Evolutionary conservation across 345 rosid species (phyloP), one percentile per base, ranked within the genome.

Genomic region (Salix udensis): DNA sequence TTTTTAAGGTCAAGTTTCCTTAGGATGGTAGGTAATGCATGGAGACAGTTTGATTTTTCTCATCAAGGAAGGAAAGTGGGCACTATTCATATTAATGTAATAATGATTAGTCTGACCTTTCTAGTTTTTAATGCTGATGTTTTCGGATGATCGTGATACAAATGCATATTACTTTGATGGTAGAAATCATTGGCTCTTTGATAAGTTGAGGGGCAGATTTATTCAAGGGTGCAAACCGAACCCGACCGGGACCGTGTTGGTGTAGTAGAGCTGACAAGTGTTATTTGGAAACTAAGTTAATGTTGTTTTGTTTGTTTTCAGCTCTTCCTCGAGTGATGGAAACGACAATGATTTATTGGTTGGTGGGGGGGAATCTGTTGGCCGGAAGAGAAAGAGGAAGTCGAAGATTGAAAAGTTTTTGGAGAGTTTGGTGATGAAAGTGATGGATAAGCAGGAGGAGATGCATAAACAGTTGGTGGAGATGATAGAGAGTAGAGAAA

Each of bases 381-480:
- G 64, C 14, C 82, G 74, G 72, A 92, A 87, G 85, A 84, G 91
- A 78, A 92, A 89, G 82, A 82, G 96, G 81, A 70, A 85, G 79
- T 72, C 71, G 0, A 80, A 80, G 77, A 67, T 91, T 1, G 82
- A 91, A 83, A 52, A 55, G 52, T 86, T 86, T 65, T 67, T 94
- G 86, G 91, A 86, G 73, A 80, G 78, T 70, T 69, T 90, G 88
- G 89, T 86, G 66, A 72, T 67, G 81, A 81, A 75, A 74, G 83
- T 94, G 82, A 85, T 92, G 91, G 91, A 86, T 40, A 86, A 86
- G 85, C 98, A 94, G 71, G 97, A 94, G 80, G 84, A 85, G 84
- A 87, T 94, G 91, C 88, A 91, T 74, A 76, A 75, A 79, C 86
- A 92, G 83, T 82, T 94, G 82, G 85, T 92, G 39, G 91, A 88